Percentiles rank a stretch among this genome's conserved stretches.
Evolutionary conservation across 1,284 basidiomycete genomes (phyloP).

Genomic region (Melampsora larici-populina): DNA sequence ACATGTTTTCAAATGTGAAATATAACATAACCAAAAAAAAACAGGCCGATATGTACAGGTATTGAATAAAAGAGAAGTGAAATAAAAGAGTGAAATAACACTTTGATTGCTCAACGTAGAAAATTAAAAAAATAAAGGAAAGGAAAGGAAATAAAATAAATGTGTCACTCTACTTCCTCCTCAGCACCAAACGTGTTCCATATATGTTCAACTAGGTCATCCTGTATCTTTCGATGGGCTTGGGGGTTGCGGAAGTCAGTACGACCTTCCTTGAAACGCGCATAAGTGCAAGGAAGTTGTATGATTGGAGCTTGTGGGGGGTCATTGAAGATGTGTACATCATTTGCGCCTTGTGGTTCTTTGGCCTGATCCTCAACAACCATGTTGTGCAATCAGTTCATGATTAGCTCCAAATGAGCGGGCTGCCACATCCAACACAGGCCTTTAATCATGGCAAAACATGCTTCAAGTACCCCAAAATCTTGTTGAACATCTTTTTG

Average conservation of each 20-base stretch:
- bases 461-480: constrained; percentile 8
- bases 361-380: constrained; percentile 12
- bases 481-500: not conserved
- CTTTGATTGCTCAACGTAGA: too few species aligned
- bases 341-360: too few species aligned
- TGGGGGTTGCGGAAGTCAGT: not conserved
- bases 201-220: not conserved
- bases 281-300: not conserved
- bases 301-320: not conserved
- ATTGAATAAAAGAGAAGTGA: too few species aligned
- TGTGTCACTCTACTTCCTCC: too few species aligned
- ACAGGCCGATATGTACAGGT: too few species aligned
- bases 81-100: too few species aligned
- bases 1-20: too few species aligned
- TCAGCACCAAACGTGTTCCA: not conserved
- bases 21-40: too few species aligned
- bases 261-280: not conserved
- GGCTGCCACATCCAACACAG: constrained; percentile 6
- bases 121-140: too few species aligned
- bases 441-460: not conserved
- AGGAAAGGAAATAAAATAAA: too few species aligned
- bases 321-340: not conserved
- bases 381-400: constrained; percentile 20
- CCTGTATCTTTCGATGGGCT: not conserved
- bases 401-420: not conserved